Evolutionary conservation across 257 asterid species (phyloP).

Genomic region (Solanum sparsipilum): DNA sequence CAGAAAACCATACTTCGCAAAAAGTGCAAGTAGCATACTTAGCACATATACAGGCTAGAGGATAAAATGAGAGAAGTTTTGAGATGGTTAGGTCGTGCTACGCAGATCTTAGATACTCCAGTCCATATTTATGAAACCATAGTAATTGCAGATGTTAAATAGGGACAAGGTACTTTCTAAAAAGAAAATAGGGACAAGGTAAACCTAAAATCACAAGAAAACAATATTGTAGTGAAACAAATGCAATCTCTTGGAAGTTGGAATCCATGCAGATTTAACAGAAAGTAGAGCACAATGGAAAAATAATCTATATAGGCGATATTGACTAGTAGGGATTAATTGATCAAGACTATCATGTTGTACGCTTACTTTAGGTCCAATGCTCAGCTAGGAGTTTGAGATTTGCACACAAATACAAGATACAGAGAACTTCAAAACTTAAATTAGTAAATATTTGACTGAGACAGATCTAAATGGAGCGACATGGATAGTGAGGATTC

Average conservation of each 20-base stretch:
- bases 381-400: background rate
- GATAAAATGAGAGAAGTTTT: background rate
- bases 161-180: background rate
- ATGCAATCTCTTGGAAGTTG: background rate
- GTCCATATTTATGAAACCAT: background rate
- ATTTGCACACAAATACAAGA: background rate
- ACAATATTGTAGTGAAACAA: background rate
- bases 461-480: background rate
- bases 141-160: background rate
- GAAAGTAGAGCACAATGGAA: background rate
- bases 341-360: background rate
- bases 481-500: background rate
- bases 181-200: background rate
- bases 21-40: background rate
- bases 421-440: background rate
- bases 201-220: background rate
- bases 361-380: background rate
- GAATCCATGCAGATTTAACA: background rate
- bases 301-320: background rate
- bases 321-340: background rate
- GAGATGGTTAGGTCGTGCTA: background rate
- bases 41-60: background rate
- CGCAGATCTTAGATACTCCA: background rate
- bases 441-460: background rate
- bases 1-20: background rate